Base-by-base conservation (phyloP, 2,329 filamentous ascomycete genomes). In the Aureobasidium musti region DNA sequence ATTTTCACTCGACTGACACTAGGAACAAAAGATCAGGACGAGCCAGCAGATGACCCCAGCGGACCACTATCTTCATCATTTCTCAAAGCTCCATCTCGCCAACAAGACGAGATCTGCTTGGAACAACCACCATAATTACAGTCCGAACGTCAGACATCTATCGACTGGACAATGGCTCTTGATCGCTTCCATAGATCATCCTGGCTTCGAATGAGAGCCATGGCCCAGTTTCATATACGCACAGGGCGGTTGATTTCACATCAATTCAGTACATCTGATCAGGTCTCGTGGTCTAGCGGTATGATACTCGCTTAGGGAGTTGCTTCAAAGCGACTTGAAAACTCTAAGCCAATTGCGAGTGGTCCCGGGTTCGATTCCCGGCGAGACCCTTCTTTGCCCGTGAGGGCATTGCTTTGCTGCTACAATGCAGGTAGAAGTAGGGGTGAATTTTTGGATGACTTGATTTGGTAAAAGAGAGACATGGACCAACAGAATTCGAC, bases 341-440 rank as follows among this genome's bases (percentile, higher is more conserved):
- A 61, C 41, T 43, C 57, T 61, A 43, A 61, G 57, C 57, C 57
- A 33, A 41, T 49, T 61, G 57, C 57, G 57, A 61, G 67, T 67
- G 57, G 67, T 60, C 39, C 63, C 70, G 68, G 67, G 65, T 69
- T 66, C 67, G 69, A 53, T 53, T 64, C 47, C 61, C 47, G 47
- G 61, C 45, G 35, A 47, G 30, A 52, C 47, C 61, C 50, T 37
- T 53, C 50, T 53, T 53, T 53, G 50, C n/a, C 19, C 19, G 10
- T 7, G 5, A 14, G 7, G n/a, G 33, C 33, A 26, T 26, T 7
- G 11, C n/a, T 54, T 26, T 54, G 33, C 21, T 54, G 7, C 4
- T 8, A 8, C 2, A n/a, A 54, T 17, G 28, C 4, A 35, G 33
- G 5, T 3, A 5, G 52, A 17, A 39, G 21, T 11, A 8, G 8